phyloP scores from a whole-genome alignment of 345 rosid species.

The Populus tremula region DNA sequence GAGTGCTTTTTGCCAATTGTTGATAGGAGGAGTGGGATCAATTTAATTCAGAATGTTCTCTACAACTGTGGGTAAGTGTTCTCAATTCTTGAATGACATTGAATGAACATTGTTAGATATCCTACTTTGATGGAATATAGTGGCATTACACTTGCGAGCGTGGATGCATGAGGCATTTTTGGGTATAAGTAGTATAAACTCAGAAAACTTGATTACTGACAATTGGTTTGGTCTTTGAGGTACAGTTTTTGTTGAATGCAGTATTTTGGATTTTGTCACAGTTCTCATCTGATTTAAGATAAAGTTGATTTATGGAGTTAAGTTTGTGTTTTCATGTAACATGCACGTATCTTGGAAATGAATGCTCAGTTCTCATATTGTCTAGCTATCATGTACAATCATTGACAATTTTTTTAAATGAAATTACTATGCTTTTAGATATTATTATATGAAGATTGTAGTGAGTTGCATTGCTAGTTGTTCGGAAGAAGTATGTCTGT shows the following conservation, averaged over 20 bases:
- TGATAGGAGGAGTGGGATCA: slow-evolving; percentile 36
- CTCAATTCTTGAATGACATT: background rate
- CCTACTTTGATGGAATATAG: background rate
- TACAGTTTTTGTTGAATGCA: background rate
- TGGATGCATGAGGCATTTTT: background rate
- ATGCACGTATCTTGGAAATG: background rate
- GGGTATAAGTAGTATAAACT: background rate
- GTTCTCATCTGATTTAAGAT: background rate
- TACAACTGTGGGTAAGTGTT: slow-evolving; percentile 26
- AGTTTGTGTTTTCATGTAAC: background rate
- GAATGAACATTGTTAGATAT: background rate
- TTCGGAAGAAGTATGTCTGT: background rate
- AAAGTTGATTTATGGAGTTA: background rate
- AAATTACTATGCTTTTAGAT: background rate
- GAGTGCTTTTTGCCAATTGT: slow-evolving; percentile 37
- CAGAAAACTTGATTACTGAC: background rate
- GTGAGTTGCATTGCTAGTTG: background rate
- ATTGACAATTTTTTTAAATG: background rate
- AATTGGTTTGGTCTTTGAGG: background rate
- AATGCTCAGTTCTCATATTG: background rate
- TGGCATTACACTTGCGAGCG: background rate
- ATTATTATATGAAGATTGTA: background rate
- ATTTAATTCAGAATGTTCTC: slow-evolving; percentile 23
- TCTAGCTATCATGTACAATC: background rate
- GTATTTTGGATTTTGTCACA: background rate